phyloP scores from a whole-genome alignment of 78 protist genomes.

The Dictyostelium capitatum region DNA sequence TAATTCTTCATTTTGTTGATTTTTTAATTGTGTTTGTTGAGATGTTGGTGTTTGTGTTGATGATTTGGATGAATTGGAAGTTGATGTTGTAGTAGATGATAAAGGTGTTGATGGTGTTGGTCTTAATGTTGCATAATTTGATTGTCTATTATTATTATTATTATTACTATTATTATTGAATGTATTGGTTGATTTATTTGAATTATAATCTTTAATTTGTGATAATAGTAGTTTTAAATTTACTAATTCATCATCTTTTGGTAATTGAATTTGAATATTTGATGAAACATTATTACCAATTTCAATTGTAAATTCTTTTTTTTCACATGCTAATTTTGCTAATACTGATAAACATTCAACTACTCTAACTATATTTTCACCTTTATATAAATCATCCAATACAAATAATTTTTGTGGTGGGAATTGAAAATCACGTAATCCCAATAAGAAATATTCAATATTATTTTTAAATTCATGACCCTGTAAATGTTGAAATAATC shows the following conservation, averaged over 20 bases:
- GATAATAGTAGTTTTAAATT: constrained; percentile 13
- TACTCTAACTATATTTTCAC: constrained; percentile 44
- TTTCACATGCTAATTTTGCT: background rate
- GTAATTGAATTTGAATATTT: constrained; percentile 13
- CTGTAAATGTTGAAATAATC: too few species aligned
- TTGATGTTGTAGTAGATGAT: background rate
- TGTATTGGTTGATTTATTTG: constrained; percentile 13
- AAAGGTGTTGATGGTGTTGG: background rate
- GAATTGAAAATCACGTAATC: constrained; percentile 34
- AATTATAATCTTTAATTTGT: constrained; percentile 48
- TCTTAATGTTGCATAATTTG: background rate
- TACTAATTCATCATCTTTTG: constrained; percentile 7
- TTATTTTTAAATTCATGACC: constrained; percentile 20
- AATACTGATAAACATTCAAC: constrained; percentile 18
- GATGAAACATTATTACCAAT: background rate
- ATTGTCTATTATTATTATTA: background rate
- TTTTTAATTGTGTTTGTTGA: background rate
- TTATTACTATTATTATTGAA: background rate
- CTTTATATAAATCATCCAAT: constrained; percentile 20
- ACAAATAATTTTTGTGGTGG: constrained; percentile 43
- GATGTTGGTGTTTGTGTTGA: background rate
- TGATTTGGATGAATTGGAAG: background rate
- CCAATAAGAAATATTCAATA: constrained; percentile 43
- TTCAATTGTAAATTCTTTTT: constrained; percentile 4
- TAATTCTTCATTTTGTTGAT: too few species aligned